A percentile compares a stretch with the other conserved stretches of the same genome.
These are phyloP conservation scores for Fraxinus quadrangulata DNA, from an alignment of 257 asterid genomes.

Conservation along the genomic window DNA sequence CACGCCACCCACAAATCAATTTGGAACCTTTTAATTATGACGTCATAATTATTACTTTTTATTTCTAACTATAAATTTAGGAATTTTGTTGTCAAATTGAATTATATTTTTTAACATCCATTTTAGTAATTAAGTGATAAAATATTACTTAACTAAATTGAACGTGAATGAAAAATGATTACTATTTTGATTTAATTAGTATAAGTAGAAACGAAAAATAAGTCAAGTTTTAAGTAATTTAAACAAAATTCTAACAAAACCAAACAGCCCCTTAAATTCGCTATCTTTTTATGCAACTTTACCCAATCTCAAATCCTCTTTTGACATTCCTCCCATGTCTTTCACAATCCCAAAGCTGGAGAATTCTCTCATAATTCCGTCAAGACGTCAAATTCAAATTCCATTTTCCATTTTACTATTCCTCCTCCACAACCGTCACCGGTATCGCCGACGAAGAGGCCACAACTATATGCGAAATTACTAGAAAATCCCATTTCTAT, in stretches of 20 bases:
- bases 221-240: background rate
- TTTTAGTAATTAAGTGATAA: too few species aligned
- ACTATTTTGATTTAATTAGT: too few species aligned
- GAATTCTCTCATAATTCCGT: constrained; percentile 5
- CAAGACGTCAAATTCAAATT: constrained; percentile 36
- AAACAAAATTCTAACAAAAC: constrained; percentile 30
- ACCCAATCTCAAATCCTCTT: constrained; percentile 8
- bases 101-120: too few species aligned
- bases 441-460: background rate
- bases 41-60: too few species aligned
- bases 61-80: too few species aligned
- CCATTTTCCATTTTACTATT: constrained; percentile 32
- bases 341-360: constrained; percentile 23
- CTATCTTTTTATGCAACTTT: constrained; percentile 50
- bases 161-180: too few species aligned
- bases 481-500: constrained; percentile 36
- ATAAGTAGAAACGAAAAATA: too few species aligned
- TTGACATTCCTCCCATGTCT: constrained; percentile 18
- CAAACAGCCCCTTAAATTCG: constrained; percentile 39
- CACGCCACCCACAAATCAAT: too few species aligned
- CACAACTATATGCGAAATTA: constrained; percentile 9
- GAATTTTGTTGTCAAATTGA: too few species aligned
- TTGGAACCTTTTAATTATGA: too few species aligned
- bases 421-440: constrained; percentile 29
- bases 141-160: too few species aligned